Evolutionary conservation across 768 basidiomycete genomes (phyloP), one percentile per base, ranked within the genome.

Genomic region (Tylopilus subfusipes): DNA sequence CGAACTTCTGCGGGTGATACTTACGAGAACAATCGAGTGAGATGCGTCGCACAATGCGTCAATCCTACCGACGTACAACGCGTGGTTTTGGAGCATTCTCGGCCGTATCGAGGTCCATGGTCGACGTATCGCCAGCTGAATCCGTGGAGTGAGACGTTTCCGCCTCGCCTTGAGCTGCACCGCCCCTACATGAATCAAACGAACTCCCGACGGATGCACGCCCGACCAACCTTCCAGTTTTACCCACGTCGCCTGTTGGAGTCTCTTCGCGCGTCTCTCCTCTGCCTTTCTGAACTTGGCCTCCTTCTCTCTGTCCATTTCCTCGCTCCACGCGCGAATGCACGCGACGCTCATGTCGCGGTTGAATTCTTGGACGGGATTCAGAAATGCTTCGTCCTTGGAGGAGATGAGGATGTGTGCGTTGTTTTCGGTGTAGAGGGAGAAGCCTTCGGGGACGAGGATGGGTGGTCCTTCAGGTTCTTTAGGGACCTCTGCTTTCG

Each of bases 331-430:
- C 4, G 85, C 83, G 29, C 85, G 78, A 52, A 99, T 98, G 59
- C 88, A 89, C 21, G 93, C 92, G 40, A 98, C 85, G 59, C 90
- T 93, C 43, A 92, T 70, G 72, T 99, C 97, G 36, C 97, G 81
- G 73, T 99, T 99, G 78, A 97, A 99, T 71, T 99, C 93, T 68
- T 99, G 97, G 13, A 98, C 88, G 7, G 97, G 96, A 67, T 99
- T 99, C 56, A 98, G 73, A 71, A 99, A 99, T 3, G 95, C 92
- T 53, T 90, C 88, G 58, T 92, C 89, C 50, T 73, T 73, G 43
- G 72, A 72, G 9, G 81, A 77, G 51, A 94, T 76, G 52, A 97
- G 79, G 65, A 98, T 89, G 64, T 82, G 83, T 0, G 90, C 82
- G 3, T 81, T 84, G 69, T 90, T 92, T 73, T 93, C 90, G 10